Evolutionary conservation across 768 basidiomycete genomes (phyloP).

Genomic region (Mycena polygramma): DNA sequence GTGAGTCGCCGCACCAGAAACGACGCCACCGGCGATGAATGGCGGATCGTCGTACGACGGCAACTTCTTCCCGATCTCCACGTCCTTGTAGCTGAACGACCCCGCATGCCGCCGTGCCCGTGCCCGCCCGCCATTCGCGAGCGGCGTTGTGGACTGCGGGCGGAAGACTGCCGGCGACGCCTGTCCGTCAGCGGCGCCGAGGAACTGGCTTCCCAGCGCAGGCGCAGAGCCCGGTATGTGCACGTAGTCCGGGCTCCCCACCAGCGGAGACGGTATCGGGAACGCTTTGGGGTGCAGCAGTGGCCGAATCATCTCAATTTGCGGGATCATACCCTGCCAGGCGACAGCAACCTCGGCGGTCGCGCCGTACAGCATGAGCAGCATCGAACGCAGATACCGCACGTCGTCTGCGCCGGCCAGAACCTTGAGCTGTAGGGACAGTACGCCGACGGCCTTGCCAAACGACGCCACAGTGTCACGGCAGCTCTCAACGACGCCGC

Average conservation of each 20-base stretch:
- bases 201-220: constrained; percentile 22
- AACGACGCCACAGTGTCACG: constrained; percentile 88
- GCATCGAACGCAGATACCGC: constrained; percentile 88
- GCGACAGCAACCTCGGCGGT: constrained; percentile 88
- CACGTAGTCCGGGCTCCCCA: constrained; percentile 27
- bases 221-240: constrained; percentile 10
- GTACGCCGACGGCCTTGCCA: constrained; percentile 87
- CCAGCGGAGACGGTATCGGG: constrained; percentile 40
- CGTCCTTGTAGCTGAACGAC: constrained; percentile 95
- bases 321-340: constrained; percentile 84
- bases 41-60: constrained; percentile 72
- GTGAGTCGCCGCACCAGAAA: constrained; percentile 50
- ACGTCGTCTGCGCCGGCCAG: constrained; percentile 81
- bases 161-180: constrained; percentile 25
- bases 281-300: constrained; percentile 59
- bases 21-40: constrained; percentile 51
- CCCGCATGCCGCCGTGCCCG: constrained; percentile 85
- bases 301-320: constrained; percentile 77
- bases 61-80: constrained; percentile 86
- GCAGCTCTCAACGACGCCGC: constrained; percentile 84
- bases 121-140: constrained; percentile 47
- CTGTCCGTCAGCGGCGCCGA: constrained; percentile 15
- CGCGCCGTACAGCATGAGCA: constrained; percentile 90
- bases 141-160: constrained; percentile 18
- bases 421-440: constrained; percentile 85